Conservation (phyloP, 2,329 filamentous ascomycete genomes). For the Cladophialophora chaetospira region DNA sequence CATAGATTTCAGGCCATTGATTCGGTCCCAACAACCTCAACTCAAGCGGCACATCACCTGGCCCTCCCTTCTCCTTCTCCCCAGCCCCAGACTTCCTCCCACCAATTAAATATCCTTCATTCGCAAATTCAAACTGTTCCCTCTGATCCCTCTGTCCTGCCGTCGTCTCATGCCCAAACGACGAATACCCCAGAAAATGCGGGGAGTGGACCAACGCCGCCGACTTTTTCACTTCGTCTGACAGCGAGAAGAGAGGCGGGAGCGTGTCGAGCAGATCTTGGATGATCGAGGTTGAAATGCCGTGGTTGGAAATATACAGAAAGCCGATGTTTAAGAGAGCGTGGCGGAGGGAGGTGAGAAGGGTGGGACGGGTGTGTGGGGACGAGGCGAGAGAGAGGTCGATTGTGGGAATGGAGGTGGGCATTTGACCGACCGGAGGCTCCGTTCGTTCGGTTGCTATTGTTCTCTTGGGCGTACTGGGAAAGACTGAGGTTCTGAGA, state of each 20-base stretch:
- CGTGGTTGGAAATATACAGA: slow-evolving; percentile 36
- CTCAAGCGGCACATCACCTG: slow-evolving; percentile 46
- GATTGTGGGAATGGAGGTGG: slow-evolving; percentile 38
- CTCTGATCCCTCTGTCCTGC: slow-evolving; percentile 54
- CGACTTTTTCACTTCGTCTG: slow-evolving; percentile 28
- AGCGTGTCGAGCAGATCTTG: slow-evolving; percentile 26
- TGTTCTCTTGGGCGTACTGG: background rate
- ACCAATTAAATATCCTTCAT: slow-evolving; percentile 46
- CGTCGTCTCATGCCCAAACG: slow-evolving; percentile 58
- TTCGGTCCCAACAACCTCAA: slow-evolving; percentile 53
- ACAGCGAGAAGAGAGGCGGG: slow-evolving; percentile 31
- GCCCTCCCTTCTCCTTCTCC: slow-evolving; percentile 25
- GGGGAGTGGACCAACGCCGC: slow-evolving; percentile 52
- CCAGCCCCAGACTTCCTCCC: background rate
- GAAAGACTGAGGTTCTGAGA: background rate
- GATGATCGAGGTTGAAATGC: slow-evolving; percentile 26
- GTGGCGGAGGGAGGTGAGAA: slow-evolving; percentile 26
- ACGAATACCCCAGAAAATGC: slow-evolving; percentile 63
- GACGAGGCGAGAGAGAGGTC: slow-evolving; percentile 37
- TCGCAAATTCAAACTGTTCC: slow-evolving; percentile 62
- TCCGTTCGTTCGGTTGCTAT: background rate
- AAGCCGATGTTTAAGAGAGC: slow-evolving; percentile 34
- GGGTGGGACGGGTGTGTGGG: slow-evolving; percentile 5
- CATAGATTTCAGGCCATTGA: slow-evolving; percentile 43
- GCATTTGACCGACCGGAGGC: background rate